A percentile compares a stretch with the other conserved stretches of the same genome.
Evolutionary conservation across 2,329 filamentous ascomycete genomes (phyloP).

Genomic region (Fusarium sublunatum): DNA sequence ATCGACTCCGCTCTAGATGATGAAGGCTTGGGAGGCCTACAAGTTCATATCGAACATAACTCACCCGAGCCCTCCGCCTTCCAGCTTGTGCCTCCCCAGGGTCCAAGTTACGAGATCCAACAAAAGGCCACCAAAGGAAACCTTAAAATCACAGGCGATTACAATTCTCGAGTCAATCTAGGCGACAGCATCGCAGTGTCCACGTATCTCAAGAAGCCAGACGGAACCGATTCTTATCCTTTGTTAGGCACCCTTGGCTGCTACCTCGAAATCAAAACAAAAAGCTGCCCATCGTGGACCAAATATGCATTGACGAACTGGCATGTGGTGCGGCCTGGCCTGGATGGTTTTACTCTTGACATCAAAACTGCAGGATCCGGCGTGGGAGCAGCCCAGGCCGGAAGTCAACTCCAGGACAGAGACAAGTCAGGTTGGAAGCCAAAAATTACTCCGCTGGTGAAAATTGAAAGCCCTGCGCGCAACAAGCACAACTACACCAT

Average conservation of each 20-base stretch:
- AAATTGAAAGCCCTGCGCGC: not conserved
- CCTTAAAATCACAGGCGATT: not conserved
- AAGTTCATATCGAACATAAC: conserved; percentile 11
- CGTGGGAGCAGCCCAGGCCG: not conserved
- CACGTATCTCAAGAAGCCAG: not conserved
- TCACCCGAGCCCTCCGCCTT: too few relatives aligned
- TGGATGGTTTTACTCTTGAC: not conserved
- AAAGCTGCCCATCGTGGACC: not conserved
- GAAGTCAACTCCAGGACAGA: not conserved
- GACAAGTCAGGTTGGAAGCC: not conserved
- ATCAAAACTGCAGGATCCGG: too few relatives aligned
- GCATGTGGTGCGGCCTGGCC: not conserved
- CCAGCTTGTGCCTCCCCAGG: too few relatives aligned
- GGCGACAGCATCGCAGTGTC: not conserved
- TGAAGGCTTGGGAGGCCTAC: not conserved
- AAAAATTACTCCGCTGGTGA: not conserved
- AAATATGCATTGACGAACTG: conserved; percentile 2
- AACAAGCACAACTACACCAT: not conserved
- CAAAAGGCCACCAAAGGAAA: not conserved
- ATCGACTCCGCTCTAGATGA: not conserved
- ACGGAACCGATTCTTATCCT: not conserved
- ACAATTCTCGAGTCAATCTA: not conserved
- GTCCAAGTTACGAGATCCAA: too few relatives aligned
- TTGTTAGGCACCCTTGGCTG: not conserved
- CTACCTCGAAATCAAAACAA: conserved; percentile 3